phyloP scores from a whole-genome alignment of 1,284 basidiomycete species.

The Veloporphyrellus conicus region DNA sequence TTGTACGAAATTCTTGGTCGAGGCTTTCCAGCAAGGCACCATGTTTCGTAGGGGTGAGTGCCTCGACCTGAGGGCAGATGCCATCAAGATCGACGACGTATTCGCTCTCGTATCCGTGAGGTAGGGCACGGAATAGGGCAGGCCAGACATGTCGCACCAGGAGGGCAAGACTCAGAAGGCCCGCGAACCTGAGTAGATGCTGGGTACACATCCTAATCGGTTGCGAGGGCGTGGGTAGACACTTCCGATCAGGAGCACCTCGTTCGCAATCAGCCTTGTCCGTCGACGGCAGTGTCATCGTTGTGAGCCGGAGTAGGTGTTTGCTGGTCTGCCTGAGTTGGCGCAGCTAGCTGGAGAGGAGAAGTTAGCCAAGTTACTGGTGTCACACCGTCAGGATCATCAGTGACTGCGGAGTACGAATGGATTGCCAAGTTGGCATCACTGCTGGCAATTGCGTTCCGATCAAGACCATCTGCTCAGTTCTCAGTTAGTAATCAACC shows the following conservation, averaged over 20 bases:
- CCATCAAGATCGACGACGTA: conserved; percentile 1
- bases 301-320: neutral
- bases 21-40: conserved; percentile 31
- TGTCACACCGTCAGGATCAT: too few species aligned
- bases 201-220: neutral
- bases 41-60: conserved; percentile 31
- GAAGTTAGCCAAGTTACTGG: too few species aligned
- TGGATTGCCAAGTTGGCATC: too few species aligned
- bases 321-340: neutral
- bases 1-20: conserved; percentile 33
- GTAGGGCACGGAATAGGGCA: neutral
- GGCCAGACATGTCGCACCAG: conserved; percentile 8
- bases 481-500: too few species aligned
- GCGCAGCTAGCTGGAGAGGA: too few species aligned
- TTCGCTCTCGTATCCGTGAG: neutral
- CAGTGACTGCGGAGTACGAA: too few species aligned
- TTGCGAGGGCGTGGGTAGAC: neutral
- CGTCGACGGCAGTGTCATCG: neutral
- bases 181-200: conserved; percentile 3
- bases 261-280: conserved; percentile 15
- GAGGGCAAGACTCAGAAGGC: conserved; percentile 15
- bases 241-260: neutral
- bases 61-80: conserved; percentile 33
- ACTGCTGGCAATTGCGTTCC: too few species aligned
- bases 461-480: too few species aligned